Percentiles rank a stretch among this genome's conserved stretches.
These are phyloP conservation scores for Strobilomyces dryophilus DNA, from an alignment of 768 basidiomycete species.

Conservation along the genomic window DNA sequence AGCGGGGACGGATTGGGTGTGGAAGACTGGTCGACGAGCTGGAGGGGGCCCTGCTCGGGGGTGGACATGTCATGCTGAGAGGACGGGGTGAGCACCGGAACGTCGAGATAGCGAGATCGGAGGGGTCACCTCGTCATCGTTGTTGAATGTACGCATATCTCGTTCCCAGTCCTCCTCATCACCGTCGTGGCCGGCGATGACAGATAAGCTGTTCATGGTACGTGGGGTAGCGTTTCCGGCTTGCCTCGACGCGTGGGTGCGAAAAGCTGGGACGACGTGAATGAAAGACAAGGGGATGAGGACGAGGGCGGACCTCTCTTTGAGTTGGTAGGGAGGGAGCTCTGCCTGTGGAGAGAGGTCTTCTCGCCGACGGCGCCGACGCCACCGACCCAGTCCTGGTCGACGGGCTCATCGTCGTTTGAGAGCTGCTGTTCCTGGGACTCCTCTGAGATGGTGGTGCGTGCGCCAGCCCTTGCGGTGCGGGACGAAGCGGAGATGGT, in stretches of 20 bases:
- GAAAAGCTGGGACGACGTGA: slow-evolving; percentile 40
- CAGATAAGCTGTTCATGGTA: slow-evolving; percentile 75
- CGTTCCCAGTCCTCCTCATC: slow-evolving; percentile 88
- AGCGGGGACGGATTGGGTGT: slow-evolving; percentile 46
- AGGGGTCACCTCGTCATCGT: slow-evolving; percentile 62
- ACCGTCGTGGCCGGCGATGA: slow-evolving; percentile 82
- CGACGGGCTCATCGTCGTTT: slow-evolving; percentile 76
- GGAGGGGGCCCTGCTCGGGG: slow-evolving; percentile 34
- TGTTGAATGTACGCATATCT: slow-evolving; percentile 51
- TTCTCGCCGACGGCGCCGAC: slow-evolving; percentile 84
- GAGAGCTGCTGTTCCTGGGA: slow-evolving; percentile 51
- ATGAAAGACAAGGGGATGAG: not conserved
- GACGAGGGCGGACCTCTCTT: slow-evolving; percentile 53
- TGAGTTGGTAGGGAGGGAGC: slow-evolving; percentile 76
- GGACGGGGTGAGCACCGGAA: not conserved
- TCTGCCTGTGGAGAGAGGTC: slow-evolving; percentile 72
- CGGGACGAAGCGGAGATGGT: slow-evolving; percentile 78
- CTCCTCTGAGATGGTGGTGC: slow-evolving; percentile 67
- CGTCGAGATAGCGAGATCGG: slow-evolving; percentile 1
- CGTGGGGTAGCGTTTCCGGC: slow-evolving; percentile 65
- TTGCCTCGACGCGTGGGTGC: slow-evolving; percentile 46
- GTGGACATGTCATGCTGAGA: slow-evolving; percentile 22
- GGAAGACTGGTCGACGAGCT: slow-evolving; percentile 48
- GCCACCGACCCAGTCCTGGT: slow-evolving; percentile 76
- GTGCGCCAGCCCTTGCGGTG: slow-evolving; percentile 53